phyloP scores from a whole-genome alignment of 139 green algal species.

The Coelastrella sp. region DNA sequence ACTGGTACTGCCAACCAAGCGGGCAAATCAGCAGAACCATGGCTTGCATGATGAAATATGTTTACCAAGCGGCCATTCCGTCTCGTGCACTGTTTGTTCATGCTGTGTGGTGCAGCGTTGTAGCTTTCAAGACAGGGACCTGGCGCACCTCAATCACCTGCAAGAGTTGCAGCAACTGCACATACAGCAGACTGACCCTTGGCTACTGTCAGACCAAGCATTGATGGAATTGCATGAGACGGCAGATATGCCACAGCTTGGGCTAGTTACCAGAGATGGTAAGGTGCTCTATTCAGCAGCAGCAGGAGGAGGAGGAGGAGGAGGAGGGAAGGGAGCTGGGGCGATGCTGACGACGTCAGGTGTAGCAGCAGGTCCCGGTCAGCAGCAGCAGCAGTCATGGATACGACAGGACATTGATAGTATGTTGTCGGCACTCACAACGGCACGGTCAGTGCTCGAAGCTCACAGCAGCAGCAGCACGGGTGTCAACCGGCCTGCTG shows the following conservation, averaged over 20 bases:
- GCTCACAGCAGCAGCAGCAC: background rate
- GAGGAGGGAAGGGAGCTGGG: background rate
- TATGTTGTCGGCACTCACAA: background rate
- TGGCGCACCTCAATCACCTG: background rate
- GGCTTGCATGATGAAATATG: too few relatives aligned
- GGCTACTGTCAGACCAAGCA: slow-evolving; percentile 4
- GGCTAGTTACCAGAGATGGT: background rate
- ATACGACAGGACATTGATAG: background rate
- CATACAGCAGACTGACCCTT: background rate
- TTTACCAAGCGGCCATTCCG: too few relatives aligned
- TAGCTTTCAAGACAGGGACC: background rate
- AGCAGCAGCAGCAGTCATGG: slow-evolving; percentile 19
- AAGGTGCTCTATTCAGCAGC: background rate
- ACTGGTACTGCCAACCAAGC: too few relatives aligned
- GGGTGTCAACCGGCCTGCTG: too few relatives aligned
- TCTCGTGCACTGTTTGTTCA: background rate
- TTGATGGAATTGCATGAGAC: background rate
- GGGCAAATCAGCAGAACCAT: too few relatives aligned
- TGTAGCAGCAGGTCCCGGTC: background rate
- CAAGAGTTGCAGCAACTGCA: slow-evolving; percentile 30
- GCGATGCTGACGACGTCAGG: background rate
- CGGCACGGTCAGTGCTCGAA: too few relatives aligned
- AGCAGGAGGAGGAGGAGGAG: background rate
- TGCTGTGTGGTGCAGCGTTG: background rate
- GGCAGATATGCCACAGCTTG: background rate